Evolutionary conservation across 331 rosid species (phyloP).

Genomic region (Quercus lobata): DNA sequence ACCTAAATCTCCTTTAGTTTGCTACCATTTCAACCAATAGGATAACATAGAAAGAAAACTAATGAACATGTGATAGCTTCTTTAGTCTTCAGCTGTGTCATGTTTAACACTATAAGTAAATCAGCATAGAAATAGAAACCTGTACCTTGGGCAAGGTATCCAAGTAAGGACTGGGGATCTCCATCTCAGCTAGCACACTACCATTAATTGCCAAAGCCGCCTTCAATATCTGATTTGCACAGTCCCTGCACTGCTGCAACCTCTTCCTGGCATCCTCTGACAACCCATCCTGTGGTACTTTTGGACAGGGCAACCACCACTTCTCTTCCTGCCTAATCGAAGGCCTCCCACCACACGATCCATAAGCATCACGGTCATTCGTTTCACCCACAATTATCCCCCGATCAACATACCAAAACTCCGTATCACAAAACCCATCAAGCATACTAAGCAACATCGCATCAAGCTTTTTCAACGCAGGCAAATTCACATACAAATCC

Average conservation of each 20-base stretch:
- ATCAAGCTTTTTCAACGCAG: constrained; percentile 84
- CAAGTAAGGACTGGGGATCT: constrained; percentile 63
- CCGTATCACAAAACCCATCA: constrained; percentile 71
- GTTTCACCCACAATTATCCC: constrained; percentile 61
- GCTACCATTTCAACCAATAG: neutral
- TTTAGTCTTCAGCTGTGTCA: neutral
- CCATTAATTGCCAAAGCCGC: constrained; percentile 93
- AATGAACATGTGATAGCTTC: neutral
- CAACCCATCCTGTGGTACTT: constrained; percentile 73
- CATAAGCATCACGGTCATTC: constrained; percentile 47
- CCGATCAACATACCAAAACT: constrained; percentile 71
- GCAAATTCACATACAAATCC: constrained; percentile 78
- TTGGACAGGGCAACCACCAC: constrained; percentile 98
- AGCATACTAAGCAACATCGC: constrained; percentile 78
- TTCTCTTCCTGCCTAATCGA: constrained; percentile 93
- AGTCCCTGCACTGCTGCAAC: constrained; percentile 91
- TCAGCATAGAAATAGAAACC: neutral
- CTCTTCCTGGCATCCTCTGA: constrained; percentile 71
- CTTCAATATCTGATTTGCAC: constrained; percentile 79
- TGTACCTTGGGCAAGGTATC: constrained; percentile 82
- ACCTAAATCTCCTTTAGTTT: neutral
- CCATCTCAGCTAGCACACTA: constrained; percentile 87
- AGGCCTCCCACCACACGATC: constrained; percentile 54
- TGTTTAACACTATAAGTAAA: constrained; percentile 10
- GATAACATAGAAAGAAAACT: neutral